Evolutionary conservation across 805 yeast genomes (phyloP).

Genomic region (Starmerella sirachaensis): DNA sequence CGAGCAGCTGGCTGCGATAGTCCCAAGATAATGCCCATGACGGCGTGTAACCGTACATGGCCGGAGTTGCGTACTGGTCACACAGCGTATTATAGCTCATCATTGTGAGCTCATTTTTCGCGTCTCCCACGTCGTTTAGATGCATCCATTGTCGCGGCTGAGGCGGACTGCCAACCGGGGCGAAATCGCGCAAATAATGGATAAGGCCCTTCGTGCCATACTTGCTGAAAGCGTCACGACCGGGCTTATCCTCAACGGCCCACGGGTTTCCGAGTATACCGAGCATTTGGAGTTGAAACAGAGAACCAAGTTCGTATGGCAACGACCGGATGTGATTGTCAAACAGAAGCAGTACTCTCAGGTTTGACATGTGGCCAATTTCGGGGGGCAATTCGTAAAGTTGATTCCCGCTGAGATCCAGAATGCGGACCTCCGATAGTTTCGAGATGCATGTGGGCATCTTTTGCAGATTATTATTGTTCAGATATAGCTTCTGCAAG

Average conservation of each 20-base stretch:
- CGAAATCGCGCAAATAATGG: constrained; percentile 67
- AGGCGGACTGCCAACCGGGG: constrained; percentile 54
- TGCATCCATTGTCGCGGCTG: constrained; percentile 74
- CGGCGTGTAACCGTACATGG: constrained; percentile 87
- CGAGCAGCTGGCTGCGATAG: constrained; percentile 65
- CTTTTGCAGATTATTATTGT: constrained; percentile 63
- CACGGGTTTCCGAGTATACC: constrained; percentile 93
- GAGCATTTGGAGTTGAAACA: constrained; percentile 70
- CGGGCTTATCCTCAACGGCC: constrained; percentile 35
- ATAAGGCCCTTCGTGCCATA: constrained; percentile 79
- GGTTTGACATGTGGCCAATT: constrained; percentile 66
- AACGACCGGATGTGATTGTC: constrained; percentile 68
- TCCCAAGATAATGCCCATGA: constrained; percentile 96
- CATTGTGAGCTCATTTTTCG: constrained; percentile 45
- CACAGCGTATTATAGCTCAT: constrained; percentile 86
- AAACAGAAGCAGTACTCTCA: constrained; percentile 73
- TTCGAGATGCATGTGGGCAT: constrained; percentile 59
- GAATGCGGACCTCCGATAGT: constrained; percentile 60
- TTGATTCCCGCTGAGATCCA: constrained; percentile 74
- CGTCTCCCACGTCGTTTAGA: constrained; percentile 66
- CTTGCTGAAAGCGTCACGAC: constrained; percentile 57
- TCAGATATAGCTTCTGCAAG: constrained; percentile 72
- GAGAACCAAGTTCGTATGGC: constrained; percentile 76
- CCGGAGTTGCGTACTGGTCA: constrained; percentile 88
- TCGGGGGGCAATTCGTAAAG: constrained; percentile 68